Evolutionary conservation across 2,329 filamentous ascomycete genomes (phyloP), one percentile per base, ranked within the genome.

Genomic region (Furcasterigmium furcatum): DNA sequence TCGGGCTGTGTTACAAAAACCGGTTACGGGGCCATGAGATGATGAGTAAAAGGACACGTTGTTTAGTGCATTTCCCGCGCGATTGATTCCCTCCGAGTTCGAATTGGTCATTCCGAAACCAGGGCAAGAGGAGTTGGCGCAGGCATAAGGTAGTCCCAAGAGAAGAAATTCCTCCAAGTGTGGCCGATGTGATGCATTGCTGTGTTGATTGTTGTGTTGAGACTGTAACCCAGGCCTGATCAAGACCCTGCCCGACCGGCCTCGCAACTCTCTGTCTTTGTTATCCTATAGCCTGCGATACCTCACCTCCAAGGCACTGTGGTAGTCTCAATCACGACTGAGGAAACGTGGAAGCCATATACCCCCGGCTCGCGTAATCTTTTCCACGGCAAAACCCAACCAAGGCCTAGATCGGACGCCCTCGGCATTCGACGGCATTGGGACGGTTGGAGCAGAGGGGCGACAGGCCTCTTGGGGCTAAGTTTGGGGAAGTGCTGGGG

Each of bases 401-500:
- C 36, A 30, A 19, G 40, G 45, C 43, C 35, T 38, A 8, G 9
- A 27, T 27, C 24, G 12, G 24, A 27, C n/a, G 24, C 38, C 41
- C 43, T 52, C 51, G 51, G 51, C 50, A 48, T 48, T 20, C 38
- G 35, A 38, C 51, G 51, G 51, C 49, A 50, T 52, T 48, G 34
- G 14, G 41, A 47, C 48, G 41, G 45, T 44, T 34, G 44, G 45
- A 45, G 50, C 36, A 40, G 30, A 19, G 13, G 14, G 5, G 30
- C 30, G 14, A 32, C 5, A 32, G 18, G 30, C 9, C 30, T 32
- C n/a, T n/a, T 32, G 30, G 30, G 13, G 35, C 41, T 39, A 18
- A 43, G 27, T 16, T 45, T 46, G 38, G 49, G 41, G 30, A 41
- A 43, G 14, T 13, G 9, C 14, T 32, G 30, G 30, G 30, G 30